phyloP scores from a whole-genome alignment of 768 basidiomycete genomes.

The Clitopilus passeckerianus region DNA sequence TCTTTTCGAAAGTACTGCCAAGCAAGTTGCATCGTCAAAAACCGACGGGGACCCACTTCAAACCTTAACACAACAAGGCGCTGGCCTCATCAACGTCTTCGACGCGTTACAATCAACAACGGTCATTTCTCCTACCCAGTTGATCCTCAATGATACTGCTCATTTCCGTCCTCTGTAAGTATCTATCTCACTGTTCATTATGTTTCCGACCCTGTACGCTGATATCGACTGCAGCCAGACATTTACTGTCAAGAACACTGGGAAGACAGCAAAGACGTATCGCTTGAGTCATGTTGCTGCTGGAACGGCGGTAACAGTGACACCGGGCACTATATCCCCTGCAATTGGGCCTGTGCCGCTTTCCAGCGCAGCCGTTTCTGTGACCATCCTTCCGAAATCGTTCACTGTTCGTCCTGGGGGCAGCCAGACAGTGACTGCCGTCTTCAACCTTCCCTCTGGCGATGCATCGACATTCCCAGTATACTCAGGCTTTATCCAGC shows the following conservation, averaged over 20 bases:
- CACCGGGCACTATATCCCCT: constrained; percentile 35
- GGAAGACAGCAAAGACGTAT: constrained; percentile 34
- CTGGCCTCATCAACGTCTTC: constrained; percentile 53
- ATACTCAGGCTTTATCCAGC: constrained; percentile 54
- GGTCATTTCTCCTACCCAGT: constrained; percentile 47
- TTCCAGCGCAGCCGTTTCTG: constrained; percentile 36
- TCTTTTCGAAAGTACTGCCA: constrained; percentile 45
- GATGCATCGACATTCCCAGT: constrained; percentile 46
- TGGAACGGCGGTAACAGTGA: constrained; percentile 45
- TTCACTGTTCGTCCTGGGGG: constrained; percentile 42
- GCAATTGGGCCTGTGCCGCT: constrained; percentile 47
- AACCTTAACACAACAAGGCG: constrained; percentile 48
- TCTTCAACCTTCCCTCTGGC: constrained; percentile 41
- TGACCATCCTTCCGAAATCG: constrained; percentile 36
- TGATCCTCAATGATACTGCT: constrained; percentile 63
- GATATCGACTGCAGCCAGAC: constrained; percentile 28
- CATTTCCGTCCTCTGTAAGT: constrained; percentile 41
- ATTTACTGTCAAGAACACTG: constrained; percentile 49
- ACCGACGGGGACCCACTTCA: constrained; percentile 47
- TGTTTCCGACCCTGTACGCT: constrained; percentile 1
- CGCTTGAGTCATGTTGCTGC: constrained; percentile 52
- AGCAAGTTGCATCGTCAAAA: constrained; percentile 34
- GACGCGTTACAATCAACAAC: constrained; percentile 50
- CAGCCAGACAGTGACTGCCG: constrained; percentile 33
- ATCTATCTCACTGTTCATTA: constrained; percentile 2